Conservation (phyloP, 2,329 filamentous ascomycete species). For the Cytospora mali region DNA sequence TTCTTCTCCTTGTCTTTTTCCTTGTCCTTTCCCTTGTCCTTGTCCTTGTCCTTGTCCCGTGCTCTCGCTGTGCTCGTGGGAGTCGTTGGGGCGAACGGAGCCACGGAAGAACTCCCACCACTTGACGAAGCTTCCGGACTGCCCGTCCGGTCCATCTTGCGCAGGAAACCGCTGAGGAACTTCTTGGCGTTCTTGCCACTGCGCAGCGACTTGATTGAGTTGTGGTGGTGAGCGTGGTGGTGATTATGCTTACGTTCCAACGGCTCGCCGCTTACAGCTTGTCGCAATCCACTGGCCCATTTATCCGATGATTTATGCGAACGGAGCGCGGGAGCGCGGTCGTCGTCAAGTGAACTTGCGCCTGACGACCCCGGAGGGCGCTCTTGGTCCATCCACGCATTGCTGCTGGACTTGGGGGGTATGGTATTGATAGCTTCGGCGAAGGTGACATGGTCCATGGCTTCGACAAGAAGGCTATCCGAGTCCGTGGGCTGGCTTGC, state of each 20-base stretch:
- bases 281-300: slow-evolving; percentile 16
- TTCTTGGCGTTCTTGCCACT: slow-evolving; percentile 46
- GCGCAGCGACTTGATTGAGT: slow-evolving; percentile 31
- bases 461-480: slow-evolving; percentile 44
- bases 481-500: slow-evolving; percentile 36
- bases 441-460: slow-evolving; percentile 48
- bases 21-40: slow-evolving; percentile 34
- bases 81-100: slow-evolving; percentile 13
- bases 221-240: slow-evolving; percentile 1
- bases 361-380: slow-evolving; percentile 52
- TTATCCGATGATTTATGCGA: slow-evolving; percentile 17
- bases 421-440: slow-evolving; percentile 40
- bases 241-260: not conserved
- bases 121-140: slow-evolving; percentile 35
- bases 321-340: slow-evolving; percentile 35
- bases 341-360: slow-evolving; percentile 48
- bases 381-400: slow-evolving; percentile 41
- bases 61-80: slow-evolving; percentile 17
- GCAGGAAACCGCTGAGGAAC: slow-evolving; percentile 47
- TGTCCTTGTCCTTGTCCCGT: slow-evolving; percentile 37
- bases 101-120: slow-evolving; percentile 4
- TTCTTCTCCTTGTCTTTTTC: slow-evolving; percentile 37
- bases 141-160: slow-evolving; percentile 34
- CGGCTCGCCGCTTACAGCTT: slow-evolving; percentile 8
- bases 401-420: slow-evolving; percentile 39